Evolutionary conservation across 371 early-diverging fungal genomes (phyloP).

Genomic region (Mucor saturninus): DNA sequence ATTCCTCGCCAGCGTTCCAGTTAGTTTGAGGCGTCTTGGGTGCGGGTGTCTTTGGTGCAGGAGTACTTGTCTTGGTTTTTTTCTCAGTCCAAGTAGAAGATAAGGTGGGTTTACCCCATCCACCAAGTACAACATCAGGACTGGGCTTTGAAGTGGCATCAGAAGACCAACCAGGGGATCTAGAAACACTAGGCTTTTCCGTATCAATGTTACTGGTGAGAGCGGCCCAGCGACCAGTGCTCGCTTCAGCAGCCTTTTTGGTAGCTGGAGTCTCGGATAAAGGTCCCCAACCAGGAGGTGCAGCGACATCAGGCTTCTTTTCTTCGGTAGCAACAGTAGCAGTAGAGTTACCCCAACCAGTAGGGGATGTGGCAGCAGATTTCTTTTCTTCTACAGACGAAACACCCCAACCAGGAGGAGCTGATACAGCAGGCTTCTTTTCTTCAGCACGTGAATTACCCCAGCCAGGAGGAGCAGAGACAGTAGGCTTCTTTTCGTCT

Average conservation of each 20-base stretch:
- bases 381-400: background rate
- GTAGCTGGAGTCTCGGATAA: background rate
- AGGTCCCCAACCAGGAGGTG: background rate
- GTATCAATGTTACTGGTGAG: background rate
- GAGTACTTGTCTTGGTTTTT: background rate
- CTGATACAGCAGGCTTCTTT: background rate
- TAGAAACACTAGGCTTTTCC: background rate
- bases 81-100: background rate
- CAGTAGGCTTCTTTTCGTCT: background rate
- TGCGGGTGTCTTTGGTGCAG: background rate
- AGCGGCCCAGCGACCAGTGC: background rate
- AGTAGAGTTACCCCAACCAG: background rate
- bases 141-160: background rate
- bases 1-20: background rate
- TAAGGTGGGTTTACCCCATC: background rate
- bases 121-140: background rate
- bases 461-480: slow-evolving; percentile 7
- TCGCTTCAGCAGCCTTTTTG: background rate
- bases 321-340: background rate
- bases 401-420: slow-evolving; percentile 1
- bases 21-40: background rate
- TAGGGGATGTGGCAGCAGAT: background rate
- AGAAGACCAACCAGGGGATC: background rate
- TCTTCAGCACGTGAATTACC: background rate
- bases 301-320: background rate